These are phyloP conservation scores for Phaffia tasmanica DNA, from an alignment of 768 basidiomycete genomes.

Conservation along the genomic window DNA sequence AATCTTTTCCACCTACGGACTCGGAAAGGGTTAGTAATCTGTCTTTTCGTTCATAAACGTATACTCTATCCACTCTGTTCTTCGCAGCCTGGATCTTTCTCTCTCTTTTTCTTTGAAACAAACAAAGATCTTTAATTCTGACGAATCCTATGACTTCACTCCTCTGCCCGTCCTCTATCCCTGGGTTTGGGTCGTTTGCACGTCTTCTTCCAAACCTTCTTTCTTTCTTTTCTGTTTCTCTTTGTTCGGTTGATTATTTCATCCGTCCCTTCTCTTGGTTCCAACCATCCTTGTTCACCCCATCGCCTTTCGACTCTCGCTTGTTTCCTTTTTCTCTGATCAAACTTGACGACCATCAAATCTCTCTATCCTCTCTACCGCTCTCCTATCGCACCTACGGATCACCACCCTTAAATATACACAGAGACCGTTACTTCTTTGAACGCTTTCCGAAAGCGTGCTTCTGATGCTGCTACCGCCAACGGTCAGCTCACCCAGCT, in stretches of 20 bases:
- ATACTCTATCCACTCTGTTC: not conserved
- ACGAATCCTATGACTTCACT: too few species aligned
- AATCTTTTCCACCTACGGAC: slow-evolving; percentile 38
- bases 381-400: not conserved
- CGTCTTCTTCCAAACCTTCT: too few species aligned
- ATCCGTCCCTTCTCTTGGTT: not conserved
- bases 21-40: slow-evolving; percentile 35
- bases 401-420: not conserved
- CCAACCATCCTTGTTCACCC: not conserved
- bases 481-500: slow-evolving; percentile 33
- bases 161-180: too few species aligned
- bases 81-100: not conserved
- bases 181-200: too few species aligned
- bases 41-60: not conserved
- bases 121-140: too few species aligned
- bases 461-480: slow-evolving; percentile 55
- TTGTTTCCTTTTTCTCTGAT: slow-evolving; percentile 51
- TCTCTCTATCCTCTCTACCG: slow-evolving; percentile 34
- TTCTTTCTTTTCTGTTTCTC: too few species aligned
- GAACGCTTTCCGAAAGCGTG: slow-evolving; percentile 92
- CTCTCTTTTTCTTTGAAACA: too few species aligned
- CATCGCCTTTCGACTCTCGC: slow-evolving; percentile 67
- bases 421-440: slow-evolving; percentile 80
- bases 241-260: not conserved
- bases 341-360: too few species aligned